Conservation (phyloP, 2,329 filamentous ascomycete species). For the Fonsecaea erecta region DNA sequence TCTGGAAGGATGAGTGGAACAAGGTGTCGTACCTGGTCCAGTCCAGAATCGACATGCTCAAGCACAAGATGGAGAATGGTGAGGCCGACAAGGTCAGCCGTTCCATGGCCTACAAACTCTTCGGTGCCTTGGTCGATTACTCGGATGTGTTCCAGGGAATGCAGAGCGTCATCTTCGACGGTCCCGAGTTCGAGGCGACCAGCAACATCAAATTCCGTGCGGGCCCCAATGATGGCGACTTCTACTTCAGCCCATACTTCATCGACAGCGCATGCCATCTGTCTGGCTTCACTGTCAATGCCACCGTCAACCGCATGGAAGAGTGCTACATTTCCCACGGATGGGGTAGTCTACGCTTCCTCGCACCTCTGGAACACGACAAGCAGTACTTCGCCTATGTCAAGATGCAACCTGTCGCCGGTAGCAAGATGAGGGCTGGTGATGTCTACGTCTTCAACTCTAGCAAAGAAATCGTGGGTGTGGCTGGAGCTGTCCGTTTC, state of each 20-base stretch:
- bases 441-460: slow-evolving; percentile 64
- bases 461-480: slow-evolving; percentile 62
- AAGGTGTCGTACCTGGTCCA: slow-evolving; percentile 41
- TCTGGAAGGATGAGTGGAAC: slow-evolving; percentile 41
- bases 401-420: slow-evolving; percentile 59
- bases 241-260: slow-evolving; percentile 46
- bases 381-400: slow-evolving; percentile 65
- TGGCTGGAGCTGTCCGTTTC: slow-evolving; percentile 56
- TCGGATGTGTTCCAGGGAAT: slow-evolving; percentile 43
- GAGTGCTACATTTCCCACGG: slow-evolving; percentile 67
- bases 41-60: slow-evolving; percentile 42
- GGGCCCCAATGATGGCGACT: slow-evolving; percentile 39
- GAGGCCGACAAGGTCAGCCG: slow-evolving; percentile 41
- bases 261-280: slow-evolving; percentile 48
- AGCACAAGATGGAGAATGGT: slow-evolving; percentile 39
- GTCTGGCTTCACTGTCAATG: slow-evolving; percentile 45
- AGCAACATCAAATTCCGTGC: slow-evolving; percentile 42
- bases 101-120: slow-evolving; percentile 46
- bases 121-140: slow-evolving; percentile 45
- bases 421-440: slow-evolving; percentile 60
- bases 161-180: slow-evolving; percentile 45
- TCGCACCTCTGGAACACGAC: slow-evolving; percentile 56
- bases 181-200: slow-evolving; percentile 45
- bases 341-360: slow-evolving; percentile 64
- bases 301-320: slow-evolving; percentile 60